These are phyloP conservation scores for Naganishia onofrii DNA, from an alignment of 768 basidiomycete species.

Conservation along the genomic window DNA sequence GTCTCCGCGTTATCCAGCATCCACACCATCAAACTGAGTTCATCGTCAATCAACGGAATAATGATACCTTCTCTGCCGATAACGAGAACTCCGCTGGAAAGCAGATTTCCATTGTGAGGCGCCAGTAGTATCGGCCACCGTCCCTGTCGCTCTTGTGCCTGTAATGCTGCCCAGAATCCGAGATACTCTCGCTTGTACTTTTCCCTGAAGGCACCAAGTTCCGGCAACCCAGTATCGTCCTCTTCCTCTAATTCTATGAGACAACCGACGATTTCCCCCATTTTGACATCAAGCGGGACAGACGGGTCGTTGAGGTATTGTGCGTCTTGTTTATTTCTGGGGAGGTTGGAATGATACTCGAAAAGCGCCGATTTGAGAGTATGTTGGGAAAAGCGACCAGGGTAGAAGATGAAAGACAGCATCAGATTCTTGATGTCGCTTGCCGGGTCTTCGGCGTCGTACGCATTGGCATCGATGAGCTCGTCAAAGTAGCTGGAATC, in stretches of 20 bases:
- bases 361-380: constrained; percentile 78
- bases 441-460: constrained; percentile 38
- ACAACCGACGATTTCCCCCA: constrained; percentile 80
- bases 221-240: constrained; percentile 72
- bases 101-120: background rate
- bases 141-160: constrained; percentile 69
- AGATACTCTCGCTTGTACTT: constrained; percentile 91
- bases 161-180: constrained; percentile 84
- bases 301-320: constrained; percentile 56
- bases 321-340: constrained; percentile 47
- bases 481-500: constrained; percentile 78
- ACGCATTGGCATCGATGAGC: constrained; percentile 50
- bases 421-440: constrained; percentile 66
- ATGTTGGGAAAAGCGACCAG: constrained; percentile 78
- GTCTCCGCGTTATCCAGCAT: constrained; percentile 12
- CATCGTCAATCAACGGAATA: constrained; percentile 58
- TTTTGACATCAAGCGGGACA: constrained; percentile 65
- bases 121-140: constrained; percentile 45
- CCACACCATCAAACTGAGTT: constrained; percentile 22
- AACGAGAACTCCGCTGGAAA: constrained; percentile 20
- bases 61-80: constrained; percentile 77
- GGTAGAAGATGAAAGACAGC: constrained; percentile 75
- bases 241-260: constrained; percentile 71
- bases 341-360: constrained; percentile 73
- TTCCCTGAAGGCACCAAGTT: constrained; percentile 76